phyloP scores from a whole-genome alignment of 2,329 filamentous ascomycete species.

The Niveomyces coronatus region DNA sequence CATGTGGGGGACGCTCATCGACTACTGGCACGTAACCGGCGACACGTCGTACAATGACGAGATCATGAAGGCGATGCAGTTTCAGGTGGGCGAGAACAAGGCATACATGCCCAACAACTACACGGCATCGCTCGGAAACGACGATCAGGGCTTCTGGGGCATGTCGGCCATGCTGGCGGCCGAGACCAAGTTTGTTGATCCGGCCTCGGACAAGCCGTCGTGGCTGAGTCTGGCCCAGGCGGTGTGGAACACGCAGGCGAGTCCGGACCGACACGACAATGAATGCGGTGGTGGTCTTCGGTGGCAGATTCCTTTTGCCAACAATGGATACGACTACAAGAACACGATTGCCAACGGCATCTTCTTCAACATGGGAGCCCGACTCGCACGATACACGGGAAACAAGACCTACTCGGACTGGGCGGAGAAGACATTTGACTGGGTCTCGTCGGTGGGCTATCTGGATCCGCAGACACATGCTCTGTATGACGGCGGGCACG shows the following conservation, averaged over 20 bases:
- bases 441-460: constrained; percentile 45
- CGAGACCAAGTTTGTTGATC: constrained; percentile 47
- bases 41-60: constrained; percentile 47
- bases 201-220: constrained; percentile 35
- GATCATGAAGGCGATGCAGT: constrained; percentile 39
- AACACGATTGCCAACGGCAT: constrained; percentile 52
- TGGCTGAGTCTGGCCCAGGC: constrained; percentile 50
- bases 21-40: constrained; percentile 54
- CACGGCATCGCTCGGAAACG: constrained; percentile 45
- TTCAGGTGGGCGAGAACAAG: constrained; percentile 40
- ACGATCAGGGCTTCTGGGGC: constrained; percentile 59
- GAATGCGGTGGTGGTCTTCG: constrained; percentile 52
- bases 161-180: constrained; percentile 53
- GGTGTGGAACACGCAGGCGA: constrained; percentile 50
- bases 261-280: constrained; percentile 46
- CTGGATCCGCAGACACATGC: constrained; percentile 50
- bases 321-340: constrained; percentile 69
- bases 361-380: constrained; percentile 56
- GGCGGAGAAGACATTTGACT: constrained; percentile 54
- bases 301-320: constrained; percentile 69
- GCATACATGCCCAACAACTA: constrained; percentile 48
- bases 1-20: constrained; percentile 52
- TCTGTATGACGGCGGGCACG: constrained; percentile 48
- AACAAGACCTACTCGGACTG: constrained; percentile 55
- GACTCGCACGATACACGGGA: constrained; percentile 59